Conservation (phyloP, 2,329 filamentous ascomycete genomes). For the Whalleya microplaca region DNA sequence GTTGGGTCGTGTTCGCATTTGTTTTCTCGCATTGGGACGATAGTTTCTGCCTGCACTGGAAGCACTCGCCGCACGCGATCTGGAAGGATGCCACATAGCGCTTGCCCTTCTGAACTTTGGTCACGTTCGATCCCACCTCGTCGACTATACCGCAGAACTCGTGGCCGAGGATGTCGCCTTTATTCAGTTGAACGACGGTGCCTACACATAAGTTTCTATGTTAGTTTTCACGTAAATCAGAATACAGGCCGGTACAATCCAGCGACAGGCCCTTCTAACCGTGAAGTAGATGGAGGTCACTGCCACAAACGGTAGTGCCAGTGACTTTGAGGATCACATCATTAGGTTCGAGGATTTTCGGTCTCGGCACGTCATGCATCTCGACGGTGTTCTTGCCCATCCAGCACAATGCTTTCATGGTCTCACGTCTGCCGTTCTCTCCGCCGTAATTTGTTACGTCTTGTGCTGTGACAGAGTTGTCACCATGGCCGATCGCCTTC, state of each 20-base stretch:
- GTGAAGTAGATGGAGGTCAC: conserved; percentile 62
- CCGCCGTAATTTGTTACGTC: conserved; percentile 66
- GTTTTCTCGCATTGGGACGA: conserved; percentile 81
- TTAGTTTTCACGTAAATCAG: background rate
- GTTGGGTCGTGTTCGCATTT: conserved; percentile 71
- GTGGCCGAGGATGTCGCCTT: conserved; percentile 70
- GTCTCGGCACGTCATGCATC: conserved; percentile 69
- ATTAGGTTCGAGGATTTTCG: conserved; percentile 70
- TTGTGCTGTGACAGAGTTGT: conserved; percentile 67
- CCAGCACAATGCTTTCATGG: conserved; percentile 83
- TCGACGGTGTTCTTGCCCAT: conserved; percentile 79
- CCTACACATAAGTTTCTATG: conserved; percentile 22
- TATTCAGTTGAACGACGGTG: conserved; percentile 60
- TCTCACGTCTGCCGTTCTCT: conserved; percentile 55
- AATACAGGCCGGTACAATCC: too few relatives aligned
- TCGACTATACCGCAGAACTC: conserved; percentile 63
- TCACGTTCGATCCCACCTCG: conserved; percentile 58
- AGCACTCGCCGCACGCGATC: conserved; percentile 75
- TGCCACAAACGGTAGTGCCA: conserved; percentile 61
- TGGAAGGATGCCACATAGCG: conserved; percentile 86
- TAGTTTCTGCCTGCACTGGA: conserved; percentile 77
- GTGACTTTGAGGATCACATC: conserved; percentile 84
- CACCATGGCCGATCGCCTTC: conserved; percentile 68
- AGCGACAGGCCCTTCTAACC: conserved; percentile 34
- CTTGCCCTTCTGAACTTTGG: conserved; percentile 59